Evolutionary conservation across 2,329 filamentous ascomycete genomes (phyloP), one percentile per base, ranked within the genome.

Genomic region (Trichothecium roseum): DNA sequence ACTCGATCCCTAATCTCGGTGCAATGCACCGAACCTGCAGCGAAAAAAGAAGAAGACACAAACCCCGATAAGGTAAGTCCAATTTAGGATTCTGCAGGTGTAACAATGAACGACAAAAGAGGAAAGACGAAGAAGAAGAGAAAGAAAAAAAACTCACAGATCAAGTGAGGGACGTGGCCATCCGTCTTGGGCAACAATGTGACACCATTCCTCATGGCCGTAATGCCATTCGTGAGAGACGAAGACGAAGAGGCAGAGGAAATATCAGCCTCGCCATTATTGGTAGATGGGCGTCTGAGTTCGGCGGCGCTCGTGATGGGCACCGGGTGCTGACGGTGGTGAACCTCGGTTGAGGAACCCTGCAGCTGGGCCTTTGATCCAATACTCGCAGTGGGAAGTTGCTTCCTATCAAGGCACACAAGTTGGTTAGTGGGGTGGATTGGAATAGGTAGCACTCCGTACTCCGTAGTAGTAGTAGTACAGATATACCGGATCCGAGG

Each of bases 301-400:
- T 62, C 55, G 36, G 59, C 58, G 38, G 48, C 51, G 45, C 52
- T 54, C 34, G 55, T 56, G 39, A 63, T 59, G 40, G 48, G 56
- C 41, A 39, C 33, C 3, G 37, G 51, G 45, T 29, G 54, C 53
- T 33, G 41, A 13, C 16, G 35, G 16, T n/a, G 30, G 9, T 59
- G 58, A 45, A 64, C 63, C 61, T 72, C 68, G 60, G 66, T 59
- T 42, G 54, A 49, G 32, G 43, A 40, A 27, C 20, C 20, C 7
- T 16, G 14, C 27, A 20, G 34, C 18, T 36, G 34, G 13, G 45
- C 44, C 37, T 53, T 54, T 41, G 51, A 56, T 42, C 50, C 57
- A 38, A 55, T 53, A 45, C 53, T 59, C 28, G 59, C 51, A 30
- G 60, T 55, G 39, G 59, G 50, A 40, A 64, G 54, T 42, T 64